Conservation (phyloP, 306 rosid species). For the Cucurbita maxima region DNA sequence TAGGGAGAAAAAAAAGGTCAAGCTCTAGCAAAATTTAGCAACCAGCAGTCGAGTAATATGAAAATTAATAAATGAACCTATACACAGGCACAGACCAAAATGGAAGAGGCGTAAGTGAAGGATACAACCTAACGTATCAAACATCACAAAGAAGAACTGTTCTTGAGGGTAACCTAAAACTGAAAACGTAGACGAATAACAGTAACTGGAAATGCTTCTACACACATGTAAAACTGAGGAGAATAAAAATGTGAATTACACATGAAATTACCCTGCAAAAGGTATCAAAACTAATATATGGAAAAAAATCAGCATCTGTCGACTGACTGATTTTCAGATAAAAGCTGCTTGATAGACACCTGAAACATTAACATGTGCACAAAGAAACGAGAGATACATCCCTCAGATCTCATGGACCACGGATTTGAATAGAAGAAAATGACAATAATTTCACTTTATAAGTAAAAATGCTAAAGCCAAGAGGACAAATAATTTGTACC, state of each 20-base stretch:
- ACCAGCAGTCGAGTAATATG: neutral
- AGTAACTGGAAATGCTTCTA: neutral
- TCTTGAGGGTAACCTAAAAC: neutral
- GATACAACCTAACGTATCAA: neutral
- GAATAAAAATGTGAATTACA: neutral
- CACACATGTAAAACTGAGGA: neutral
- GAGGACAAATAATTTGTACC: slow-evolving; percentile 34
- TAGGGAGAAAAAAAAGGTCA: neutral
- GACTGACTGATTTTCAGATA: neutral
- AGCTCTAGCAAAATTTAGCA: neutral
- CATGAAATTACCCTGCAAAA: neutral
- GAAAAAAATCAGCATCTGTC: neutral
- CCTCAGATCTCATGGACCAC: neutral
- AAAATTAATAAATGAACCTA: neutral
- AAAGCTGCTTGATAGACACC: neutral
- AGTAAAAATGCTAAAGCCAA: neutral
- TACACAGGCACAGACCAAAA: neutral
- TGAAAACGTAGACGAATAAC: neutral
- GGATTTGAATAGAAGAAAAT: slow-evolving; percentile 1
- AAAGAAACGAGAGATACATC: neutral
- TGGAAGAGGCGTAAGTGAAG: neutral
- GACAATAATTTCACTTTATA: neutral
- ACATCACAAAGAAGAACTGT: neutral
- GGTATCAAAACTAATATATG: neutral
- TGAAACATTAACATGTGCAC: neutral